phyloP scores from a whole-genome alignment of 1,139 yeast genomes.

The Saccharomyces uvarum region DNA sequence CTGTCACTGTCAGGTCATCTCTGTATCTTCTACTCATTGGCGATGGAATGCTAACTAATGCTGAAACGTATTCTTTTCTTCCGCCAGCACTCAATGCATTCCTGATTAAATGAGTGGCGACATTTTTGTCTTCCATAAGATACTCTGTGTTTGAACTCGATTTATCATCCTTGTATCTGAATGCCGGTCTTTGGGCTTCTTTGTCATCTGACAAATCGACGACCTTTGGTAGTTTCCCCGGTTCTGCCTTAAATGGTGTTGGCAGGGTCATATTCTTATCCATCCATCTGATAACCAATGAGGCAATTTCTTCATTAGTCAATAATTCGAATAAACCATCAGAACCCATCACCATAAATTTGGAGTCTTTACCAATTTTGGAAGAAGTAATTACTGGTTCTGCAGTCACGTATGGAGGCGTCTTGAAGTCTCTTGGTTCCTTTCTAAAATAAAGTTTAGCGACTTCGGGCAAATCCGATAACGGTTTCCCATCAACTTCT shows the following conservation, averaged over 20 bases:
- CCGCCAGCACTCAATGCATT: slow-evolving; percentile 91
- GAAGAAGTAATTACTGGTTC: slow-evolving; percentile 88
- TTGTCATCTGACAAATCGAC: slow-evolving; percentile 52
- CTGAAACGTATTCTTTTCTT: slow-evolving; percentile 74
- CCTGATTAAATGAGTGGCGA: slow-evolving; percentile 85
- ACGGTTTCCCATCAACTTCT: slow-evolving; percentile 38
- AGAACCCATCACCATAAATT: slow-evolving; percentile 85
- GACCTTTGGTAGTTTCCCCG: slow-evolving; percentile 55
- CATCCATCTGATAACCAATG: slow-evolving; percentile 91
- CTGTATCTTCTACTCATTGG: slow-evolving; percentile 88
- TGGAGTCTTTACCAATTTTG: slow-evolving; percentile 65
- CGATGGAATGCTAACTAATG: slow-evolving; percentile 86
- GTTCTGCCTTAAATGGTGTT: slow-evolving; percentile 23
- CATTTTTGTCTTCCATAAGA: slow-evolving; percentile 73
- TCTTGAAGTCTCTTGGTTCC: slow-evolving; percentile 66
- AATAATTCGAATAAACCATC: slow-evolving; percentile 93
- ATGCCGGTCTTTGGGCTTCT: slow-evolving; percentile 52
- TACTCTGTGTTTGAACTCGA: slow-evolving; percentile 35
- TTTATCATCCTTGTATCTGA: slow-evolving; percentile 35
- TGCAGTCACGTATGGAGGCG: slow-evolving; percentile 97
- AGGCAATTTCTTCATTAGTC: slow-evolving; percentile 86
- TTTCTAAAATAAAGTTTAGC: slow-evolving; percentile 77
- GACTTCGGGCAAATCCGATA: slow-evolving; percentile 64
- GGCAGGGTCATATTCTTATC: slow-evolving; percentile 55
- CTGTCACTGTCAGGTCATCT: slow-evolving; percentile 94